Conservation (phyloP, 2,329 filamentous ascomycete genomes). For the Xylaria sp. region DNA sequence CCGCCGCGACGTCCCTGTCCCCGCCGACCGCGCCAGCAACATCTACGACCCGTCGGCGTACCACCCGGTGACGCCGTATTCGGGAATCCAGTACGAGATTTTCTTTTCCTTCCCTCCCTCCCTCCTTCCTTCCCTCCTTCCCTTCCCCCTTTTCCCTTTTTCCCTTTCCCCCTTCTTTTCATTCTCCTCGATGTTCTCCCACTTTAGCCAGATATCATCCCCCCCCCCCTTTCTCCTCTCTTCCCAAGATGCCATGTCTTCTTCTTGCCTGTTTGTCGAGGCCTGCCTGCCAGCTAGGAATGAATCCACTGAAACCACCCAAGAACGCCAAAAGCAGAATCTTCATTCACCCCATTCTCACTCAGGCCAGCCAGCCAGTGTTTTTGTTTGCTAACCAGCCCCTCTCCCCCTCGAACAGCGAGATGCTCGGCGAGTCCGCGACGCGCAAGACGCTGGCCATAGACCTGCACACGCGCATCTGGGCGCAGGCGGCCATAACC, state of each 20-base stretch:
- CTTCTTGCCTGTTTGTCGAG: no score
- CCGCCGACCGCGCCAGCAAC: conserved; percentile 14
- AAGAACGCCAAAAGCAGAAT: no score
- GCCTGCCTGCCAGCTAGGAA: no score
- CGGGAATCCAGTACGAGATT: conserved; percentile 26
- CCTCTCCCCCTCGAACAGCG: not conserved
- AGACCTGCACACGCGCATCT: conserved; percentile 43
- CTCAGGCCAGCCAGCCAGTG: not conserved
- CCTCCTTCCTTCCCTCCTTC: not conserved
- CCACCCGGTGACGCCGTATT: conserved; percentile 34
- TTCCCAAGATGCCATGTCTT: no score
- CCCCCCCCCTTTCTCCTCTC: not conserved
- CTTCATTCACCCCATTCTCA: not conserved
- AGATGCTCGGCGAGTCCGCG: conserved; percentile 30
- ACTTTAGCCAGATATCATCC: not conserved
- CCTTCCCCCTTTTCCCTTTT: not conserved
- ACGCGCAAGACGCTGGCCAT: conserved; percentile 28
- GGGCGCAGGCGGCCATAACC: conserved; percentile 44
- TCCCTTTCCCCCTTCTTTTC: no score
- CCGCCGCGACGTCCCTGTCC: conserved; percentile 6
- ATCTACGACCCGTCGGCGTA: conserved; percentile 35
- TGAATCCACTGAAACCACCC: no score
- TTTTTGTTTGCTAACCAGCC: no score
- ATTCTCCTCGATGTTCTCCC: no score
- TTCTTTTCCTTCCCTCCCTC: not conserved